phyloP scores from a whole-genome alignment of 2,329 filamentous ascomycete genomes.

The Graphilbum fragrans region DNA sequence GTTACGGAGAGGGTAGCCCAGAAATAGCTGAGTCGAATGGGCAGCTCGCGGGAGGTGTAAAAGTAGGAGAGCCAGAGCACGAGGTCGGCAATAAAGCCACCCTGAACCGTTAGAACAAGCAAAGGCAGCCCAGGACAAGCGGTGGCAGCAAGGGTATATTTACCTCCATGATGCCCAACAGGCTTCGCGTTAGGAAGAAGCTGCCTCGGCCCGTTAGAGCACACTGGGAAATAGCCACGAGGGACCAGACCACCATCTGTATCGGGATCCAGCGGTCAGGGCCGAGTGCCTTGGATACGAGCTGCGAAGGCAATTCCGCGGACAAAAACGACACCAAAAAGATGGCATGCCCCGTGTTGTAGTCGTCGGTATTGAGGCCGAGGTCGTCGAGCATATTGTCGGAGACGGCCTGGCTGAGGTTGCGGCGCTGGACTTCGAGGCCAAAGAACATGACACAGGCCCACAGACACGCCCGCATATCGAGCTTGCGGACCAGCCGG shows the following conservation, averaged over 20 bases:
- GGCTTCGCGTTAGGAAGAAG: constrained; percentile 18
- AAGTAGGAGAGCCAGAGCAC: constrained; percentile 23
- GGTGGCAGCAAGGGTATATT: no score
- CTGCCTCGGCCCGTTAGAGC: constrained; percentile 15
- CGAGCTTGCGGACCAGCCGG: constrained; percentile 34
- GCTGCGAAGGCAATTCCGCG: constrained; percentile 49
- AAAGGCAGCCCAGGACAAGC: no score
- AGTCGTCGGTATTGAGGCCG: no score
- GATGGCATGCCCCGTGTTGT: constrained; percentile 42
- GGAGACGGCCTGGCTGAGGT: constrained; percentile 21
- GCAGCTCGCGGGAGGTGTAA: constrained; percentile 20
- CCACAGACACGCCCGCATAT: constrained; percentile 26
- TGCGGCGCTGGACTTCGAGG: constrained; percentile 22
- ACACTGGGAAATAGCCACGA: constrained; percentile 20
- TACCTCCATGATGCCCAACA: constrained; percentile 19
- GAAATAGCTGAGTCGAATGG: constrained; percentile 21
- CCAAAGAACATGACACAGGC: constrained; percentile 22
- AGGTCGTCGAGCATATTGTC: constrained; percentile 24
- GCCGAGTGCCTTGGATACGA: constrained; percentile 40
- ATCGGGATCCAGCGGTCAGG: constrained; percentile 23
- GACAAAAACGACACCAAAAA: constrained; percentile 40
- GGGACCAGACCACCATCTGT: constrained; percentile 22
- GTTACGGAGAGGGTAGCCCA: constrained; percentile 19
- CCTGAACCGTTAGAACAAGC: no score
- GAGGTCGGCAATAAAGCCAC: constrained; percentile 22